phyloP scores from a whole-genome alignment of 768 basidiomycete species.

The Collybia sp. region DNA sequence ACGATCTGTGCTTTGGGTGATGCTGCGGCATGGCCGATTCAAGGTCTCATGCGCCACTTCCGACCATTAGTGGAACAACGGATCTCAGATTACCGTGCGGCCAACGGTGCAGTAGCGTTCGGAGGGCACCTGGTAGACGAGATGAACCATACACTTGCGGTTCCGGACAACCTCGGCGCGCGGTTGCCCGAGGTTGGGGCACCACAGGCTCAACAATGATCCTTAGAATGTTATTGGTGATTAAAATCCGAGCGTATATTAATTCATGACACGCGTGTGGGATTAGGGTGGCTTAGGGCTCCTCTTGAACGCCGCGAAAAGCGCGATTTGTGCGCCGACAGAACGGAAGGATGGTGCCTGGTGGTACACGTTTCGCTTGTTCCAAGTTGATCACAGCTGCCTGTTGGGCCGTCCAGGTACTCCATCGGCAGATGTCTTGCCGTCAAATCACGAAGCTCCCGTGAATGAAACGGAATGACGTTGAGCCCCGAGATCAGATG shows the following conservation, averaged over 20 bases:
- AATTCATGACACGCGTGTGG: no score
- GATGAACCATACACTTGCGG: conserved; percentile 62
- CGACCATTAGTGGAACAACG: conserved; percentile 91
- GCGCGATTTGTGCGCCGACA: no score
- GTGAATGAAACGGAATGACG: no score
- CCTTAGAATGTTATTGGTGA: neutral
- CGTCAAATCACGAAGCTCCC: no score
- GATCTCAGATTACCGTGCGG: conserved; percentile 70
- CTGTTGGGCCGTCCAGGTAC: no score
- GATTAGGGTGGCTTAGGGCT: no score
- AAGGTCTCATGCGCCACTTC: conserved; percentile 97
- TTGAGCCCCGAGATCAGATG: no score
- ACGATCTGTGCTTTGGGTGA: conserved; percentile 97
- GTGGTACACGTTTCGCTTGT: no score
- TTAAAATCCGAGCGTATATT: conserved; percentile 3
- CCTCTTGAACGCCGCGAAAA: no score
- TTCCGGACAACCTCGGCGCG: conserved; percentile 73
- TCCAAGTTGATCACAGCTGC: no score
- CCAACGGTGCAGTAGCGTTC: conserved; percentile 81
- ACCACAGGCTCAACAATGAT: conserved; percentile 3
- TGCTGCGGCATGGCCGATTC: conserved; percentile 98
- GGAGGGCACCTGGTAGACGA: conserved; percentile 74
- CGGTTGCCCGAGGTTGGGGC: conserved; percentile 31
- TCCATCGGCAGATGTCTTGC: no score
- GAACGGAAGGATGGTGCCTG: no score